Base-by-base conservation (phyloP, 2,329 filamentous ascomycete genomes). In the Xylariaceae sp. region DNA sequence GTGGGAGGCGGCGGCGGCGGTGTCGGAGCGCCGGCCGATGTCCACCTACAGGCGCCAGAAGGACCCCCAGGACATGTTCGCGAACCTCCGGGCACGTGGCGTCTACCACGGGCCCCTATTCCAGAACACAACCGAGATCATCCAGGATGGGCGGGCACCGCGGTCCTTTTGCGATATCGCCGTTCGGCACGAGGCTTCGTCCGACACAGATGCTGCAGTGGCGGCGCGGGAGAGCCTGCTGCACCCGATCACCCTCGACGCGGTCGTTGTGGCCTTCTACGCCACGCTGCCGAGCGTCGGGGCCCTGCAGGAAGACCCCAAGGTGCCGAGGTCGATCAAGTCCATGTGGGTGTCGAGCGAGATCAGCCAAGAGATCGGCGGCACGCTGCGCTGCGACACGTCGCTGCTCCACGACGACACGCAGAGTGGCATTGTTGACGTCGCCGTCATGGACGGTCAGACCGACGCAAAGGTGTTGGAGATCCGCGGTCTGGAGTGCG, bases 181-280 rank as follows among this genome's bases (percentile, higher is more conserved):
- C 5, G 16, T 22, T 18, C 26, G 31, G 10, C 33, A 33, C 26
- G 19, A 40, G 15, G 22, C 17, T 21, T n/a, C 31, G 11, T 11
- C 25, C 5, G 29, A 40, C n/a, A 14, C 25, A 3, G 26, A 26
- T 14, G 12, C 8, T 5, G 15, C 22, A 3, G 33, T 32, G 31
- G 26, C 34, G 2, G 21, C 30, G n/a, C 23, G 33, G 14, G 6
- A 16, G 2, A 29, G 32, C 31, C 33, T 50, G 5, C 21, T 52
- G n/a, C 50, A 52, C 27, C 50, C 50, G 0, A 50, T 36, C 12
- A 52, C 50, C 11, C 40, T 52, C 4, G 50, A 52, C 27, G 36
- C 43, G 3, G 27, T 49, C 12, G 33, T 49, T 8, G 24, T 37
- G 10, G 32, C 43, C 1, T 21, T 35, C 5, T 50, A 41, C 17